A percentile compares a stretch with the other conserved stretches of the same genome.
phyloP scores from a whole-genome alignment of 2,329 filamentous ascomycete species.

The Trichoderma sp. region DNA sequence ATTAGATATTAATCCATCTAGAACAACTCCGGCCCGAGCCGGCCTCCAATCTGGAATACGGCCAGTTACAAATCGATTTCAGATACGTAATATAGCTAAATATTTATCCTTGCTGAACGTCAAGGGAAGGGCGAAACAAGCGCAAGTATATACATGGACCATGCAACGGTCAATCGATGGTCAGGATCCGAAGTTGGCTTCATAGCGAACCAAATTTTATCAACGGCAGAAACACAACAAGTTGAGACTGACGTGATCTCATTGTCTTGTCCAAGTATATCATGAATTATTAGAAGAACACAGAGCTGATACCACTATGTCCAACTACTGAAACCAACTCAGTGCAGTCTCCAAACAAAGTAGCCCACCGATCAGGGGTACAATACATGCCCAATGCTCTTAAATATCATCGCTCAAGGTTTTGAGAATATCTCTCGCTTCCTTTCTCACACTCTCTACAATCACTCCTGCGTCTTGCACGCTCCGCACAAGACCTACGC shows the following conservation, averaged over 20 bases:
- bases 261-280: not conserved
- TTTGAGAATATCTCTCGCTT: slow-evolving; percentile 28
- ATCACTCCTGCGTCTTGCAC: slow-evolving; percentile 43
- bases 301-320: not conserved
- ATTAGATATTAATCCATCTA: not conserved
- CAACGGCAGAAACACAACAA: not conserved
- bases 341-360: not conserved
- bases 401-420: slow-evolving; percentile 14
- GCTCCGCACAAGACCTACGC: slow-evolving; percentile 45
- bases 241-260: not conserved
- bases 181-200: not conserved
- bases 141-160: not conserved
- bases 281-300: not conserved
- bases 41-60: not conserved
- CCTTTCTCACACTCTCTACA: slow-evolving; percentile 35
- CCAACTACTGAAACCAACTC: not conserved
- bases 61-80: too few relatives aligned
- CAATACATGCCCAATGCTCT: not conserved
- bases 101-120: too few relatives aligned
- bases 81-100: too few relatives aligned
- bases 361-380: not conserved
- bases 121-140: too few relatives aligned
- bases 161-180: not conserved
- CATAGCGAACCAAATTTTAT: not conserved
- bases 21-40: not conserved